Evolutionary conservation across 352 stramenopile species (phyloP).

Genomic region (Nothophytophthora sp.): DNA sequence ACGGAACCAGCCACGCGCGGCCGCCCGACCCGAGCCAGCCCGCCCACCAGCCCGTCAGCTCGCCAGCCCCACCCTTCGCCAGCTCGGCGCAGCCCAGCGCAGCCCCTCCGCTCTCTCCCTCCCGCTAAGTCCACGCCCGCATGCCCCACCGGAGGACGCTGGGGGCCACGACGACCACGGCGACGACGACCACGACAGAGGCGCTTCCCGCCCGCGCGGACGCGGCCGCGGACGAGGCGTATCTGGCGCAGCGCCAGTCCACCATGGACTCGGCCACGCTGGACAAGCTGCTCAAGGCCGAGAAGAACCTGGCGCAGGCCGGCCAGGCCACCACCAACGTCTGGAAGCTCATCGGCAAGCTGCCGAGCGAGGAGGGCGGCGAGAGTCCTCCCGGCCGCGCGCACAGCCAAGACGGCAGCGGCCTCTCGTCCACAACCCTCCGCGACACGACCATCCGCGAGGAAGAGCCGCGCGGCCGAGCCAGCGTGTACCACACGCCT

Average conservation of each 20-base stretch:
- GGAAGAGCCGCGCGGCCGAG: no score
- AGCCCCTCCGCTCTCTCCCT: no score
- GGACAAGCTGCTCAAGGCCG: slow-evolving; percentile 78
- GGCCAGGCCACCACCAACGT: slow-evolving; percentile 80
- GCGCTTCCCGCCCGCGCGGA: slow-evolving; percentile 3
- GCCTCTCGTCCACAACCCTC: slow-evolving; percentile 13
- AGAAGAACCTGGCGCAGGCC: slow-evolving; percentile 82
- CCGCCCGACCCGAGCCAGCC: no score
- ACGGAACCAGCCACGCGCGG: no score
- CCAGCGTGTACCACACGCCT: no score
- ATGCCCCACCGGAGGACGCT: slow-evolving; percentile 20
- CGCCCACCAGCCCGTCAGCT: no score
- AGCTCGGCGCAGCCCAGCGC: no score
- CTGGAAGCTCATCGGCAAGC: slow-evolving; percentile 77
- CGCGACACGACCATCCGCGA: no score
- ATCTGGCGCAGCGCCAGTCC: slow-evolving; percentile 64
- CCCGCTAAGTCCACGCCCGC: neutral
- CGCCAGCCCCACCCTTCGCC: no score
- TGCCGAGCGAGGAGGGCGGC: slow-evolving; percentile 30
- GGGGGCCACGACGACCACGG: slow-evolving; percentile 9
- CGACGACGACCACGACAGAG: neutral
- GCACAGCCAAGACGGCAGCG: slow-evolving; percentile 9
- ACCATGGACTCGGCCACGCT: slow-evolving; percentile 84
- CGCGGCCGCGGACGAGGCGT: slow-evolving; percentile 33
- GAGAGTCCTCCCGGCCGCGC: slow-evolving; percentile 23